phyloP scores from a whole-genome alignment of 177 flowering plant genomes.

The Vitis hybrid region DNA sequence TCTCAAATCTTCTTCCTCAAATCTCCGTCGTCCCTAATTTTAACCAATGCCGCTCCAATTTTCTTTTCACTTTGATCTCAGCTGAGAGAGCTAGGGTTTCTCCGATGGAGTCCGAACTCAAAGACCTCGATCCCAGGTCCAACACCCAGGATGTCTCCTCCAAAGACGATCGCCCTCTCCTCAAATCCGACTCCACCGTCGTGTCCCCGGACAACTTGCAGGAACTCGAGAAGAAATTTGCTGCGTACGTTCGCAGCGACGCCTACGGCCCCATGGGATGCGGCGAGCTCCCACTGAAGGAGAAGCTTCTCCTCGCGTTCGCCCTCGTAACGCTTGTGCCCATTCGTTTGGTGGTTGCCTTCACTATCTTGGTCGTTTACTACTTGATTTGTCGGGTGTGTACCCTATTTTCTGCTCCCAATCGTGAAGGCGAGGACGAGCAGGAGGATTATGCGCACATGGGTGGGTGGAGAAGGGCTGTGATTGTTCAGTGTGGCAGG shows the following conservation, averaged over 20 bases:
- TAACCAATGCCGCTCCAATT: not conserved
- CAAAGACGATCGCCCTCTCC: conserved; percentile 69
- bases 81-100: conserved; percentile 10
- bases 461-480: conserved; percentile 77
- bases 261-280: conserved; percentile 90
- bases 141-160: conserved; percentile 21
- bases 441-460: conserved; percentile 94
- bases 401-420: conserved; percentile 61
- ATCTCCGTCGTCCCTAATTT: not conserved
- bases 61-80: not conserved
- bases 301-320: conserved; percentile 62
- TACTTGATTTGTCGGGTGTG: conserved; percentile 75
- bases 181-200: conserved; percentile 38
- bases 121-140: conserved; percentile 27
- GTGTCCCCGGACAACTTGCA: conserved; percentile 23
- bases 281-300: conserved; percentile 66
- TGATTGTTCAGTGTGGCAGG: conserved; percentile 64
- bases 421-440: conserved; percentile 55
- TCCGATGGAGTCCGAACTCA: conserved; percentile 57
- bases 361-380: conserved; percentile 50
- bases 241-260: conserved; percentile 75
- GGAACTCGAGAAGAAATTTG: conserved; percentile 82
- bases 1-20: not conserved
- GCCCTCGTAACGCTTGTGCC: conserved; percentile 75
- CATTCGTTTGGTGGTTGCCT: conserved; percentile 46